phyloP scores from a whole-genome alignment of 2,329 filamentous ascomycete species.

The Colletotrichum tofieldiae region DNA sequence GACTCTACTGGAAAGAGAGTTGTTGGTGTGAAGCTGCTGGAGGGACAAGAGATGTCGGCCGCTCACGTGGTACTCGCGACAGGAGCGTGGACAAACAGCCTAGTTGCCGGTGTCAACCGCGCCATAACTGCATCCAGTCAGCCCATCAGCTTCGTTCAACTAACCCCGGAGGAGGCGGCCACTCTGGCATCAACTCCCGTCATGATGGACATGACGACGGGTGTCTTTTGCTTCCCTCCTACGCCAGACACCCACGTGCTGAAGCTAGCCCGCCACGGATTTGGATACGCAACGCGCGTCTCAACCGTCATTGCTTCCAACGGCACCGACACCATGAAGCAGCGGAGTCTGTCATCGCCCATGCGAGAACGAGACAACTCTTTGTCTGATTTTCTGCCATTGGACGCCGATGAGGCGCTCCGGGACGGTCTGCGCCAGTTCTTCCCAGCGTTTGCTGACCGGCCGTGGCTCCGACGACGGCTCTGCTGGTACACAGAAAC shows the following conservation, averaged over 20 bases:
- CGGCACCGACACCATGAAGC: background rate
- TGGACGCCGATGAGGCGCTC: slow-evolving; percentile 69
- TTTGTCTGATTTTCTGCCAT: slow-evolving; percentile 55
- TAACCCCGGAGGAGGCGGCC: slow-evolving; percentile 71
- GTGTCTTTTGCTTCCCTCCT: slow-evolving; percentile 71
- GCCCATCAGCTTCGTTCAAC: slow-evolving; percentile 74
- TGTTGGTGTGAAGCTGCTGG: background rate
- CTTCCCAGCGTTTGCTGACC: slow-evolving; percentile 67
- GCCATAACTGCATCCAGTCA: slow-evolving; percentile 77
- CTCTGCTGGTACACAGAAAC: slow-evolving; percentile 71
- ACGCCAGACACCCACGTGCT: slow-evolving; percentile 63
- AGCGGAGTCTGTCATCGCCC: background rate
- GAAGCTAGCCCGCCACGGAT: slow-evolving; percentile 74
- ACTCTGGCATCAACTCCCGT: slow-evolving; percentile 71
- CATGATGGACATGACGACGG: slow-evolving; percentile 67
- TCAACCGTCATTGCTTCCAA: slow-evolving; percentile 12
- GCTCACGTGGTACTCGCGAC: slow-evolving; percentile 69
- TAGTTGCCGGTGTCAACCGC: slow-evolving; percentile 70
- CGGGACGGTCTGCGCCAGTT: slow-evolving; percentile 67
- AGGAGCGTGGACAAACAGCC: slow-evolving; percentile 74
- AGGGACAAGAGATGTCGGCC: slow-evolving; percentile 25
- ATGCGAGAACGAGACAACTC: background rate
- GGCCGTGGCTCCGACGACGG: slow-evolving; percentile 66
- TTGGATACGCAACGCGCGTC: slow-evolving; percentile 63
- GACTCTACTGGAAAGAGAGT: background rate